Base-by-base conservation (phyloP, 306 rosid genomes). In the Castanospermum australe region DNA sequence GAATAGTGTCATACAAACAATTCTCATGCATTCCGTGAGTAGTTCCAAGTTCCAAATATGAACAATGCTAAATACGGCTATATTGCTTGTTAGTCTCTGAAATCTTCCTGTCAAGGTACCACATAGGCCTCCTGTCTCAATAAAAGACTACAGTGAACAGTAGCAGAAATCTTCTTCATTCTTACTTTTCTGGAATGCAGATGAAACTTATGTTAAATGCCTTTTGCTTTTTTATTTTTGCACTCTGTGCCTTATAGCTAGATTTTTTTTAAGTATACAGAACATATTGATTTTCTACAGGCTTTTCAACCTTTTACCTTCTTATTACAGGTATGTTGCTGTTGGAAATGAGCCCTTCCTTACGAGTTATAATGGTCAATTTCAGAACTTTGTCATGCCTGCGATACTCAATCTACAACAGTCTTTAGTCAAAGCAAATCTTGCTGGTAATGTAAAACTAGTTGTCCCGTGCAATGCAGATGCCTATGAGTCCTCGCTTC, bases 391-490 rank as follows among this genome's bases (percentile, higher is more conserved):
- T 71, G 88, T 90, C 72, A 80, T 88, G 90, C 92, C 92, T 36
- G 85, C 90, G 1, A 36, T 90, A 71, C 89, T 82, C 76, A 90
- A 90, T 73, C 62, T 90, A 55, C 94, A 90, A 68, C 92, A 88
- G 77, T 90, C 94, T 57, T 78, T 90, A 72, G 85, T 87, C n/a
- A 84, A 72, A 82, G 86, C 71, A 50, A 90, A 88, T 75, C 94
- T 90, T 66, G 92, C 94, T 33, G 72, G 85, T 83, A 86, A 86
- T 73, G 72, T 90, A 67, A 90, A 90, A 85, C 65, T 90, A 69
- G 92, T 90, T 55, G 92, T 90, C 20, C 94, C 94, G 14, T 90
- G 94, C 83, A 90, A 90, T 76, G 94, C 94, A 13, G 94, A 90
- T 78, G 94, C 94, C 39, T 90, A 90, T 52, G 92, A 90, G 80